These are phyloP conservation scores for Nelumbo lutea DNA, from an alignment of 164 flowering plant species.

Conservation along the genomic window DNA sequence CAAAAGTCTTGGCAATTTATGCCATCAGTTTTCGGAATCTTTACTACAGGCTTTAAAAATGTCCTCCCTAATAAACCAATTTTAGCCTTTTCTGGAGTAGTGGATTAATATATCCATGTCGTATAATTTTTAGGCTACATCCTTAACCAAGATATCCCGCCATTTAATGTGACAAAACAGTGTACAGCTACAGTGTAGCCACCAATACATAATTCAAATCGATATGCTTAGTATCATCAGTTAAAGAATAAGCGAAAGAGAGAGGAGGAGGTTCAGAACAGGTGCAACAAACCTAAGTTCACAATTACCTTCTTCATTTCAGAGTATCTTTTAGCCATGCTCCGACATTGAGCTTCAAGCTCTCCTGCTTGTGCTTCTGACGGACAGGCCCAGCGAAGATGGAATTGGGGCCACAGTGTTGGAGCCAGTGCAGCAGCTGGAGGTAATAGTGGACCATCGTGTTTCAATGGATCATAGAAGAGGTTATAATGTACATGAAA, in stretches of 20 bases:
- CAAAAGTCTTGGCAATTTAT: too few species aligned
- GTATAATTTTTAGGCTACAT: too few species aligned
- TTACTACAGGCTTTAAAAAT: too few species aligned
- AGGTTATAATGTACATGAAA: constrained; percentile 77
- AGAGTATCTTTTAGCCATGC: constrained; percentile 44
- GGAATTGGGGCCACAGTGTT: constrained; percentile 95
- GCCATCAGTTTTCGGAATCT: too few species aligned
- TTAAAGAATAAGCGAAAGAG: not conserved
- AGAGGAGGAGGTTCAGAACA: not conserved
- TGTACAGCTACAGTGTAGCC: not conserved
- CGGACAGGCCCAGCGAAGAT: constrained; percentile 96
- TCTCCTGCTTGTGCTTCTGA: constrained; percentile 78
- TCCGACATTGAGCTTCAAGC: constrained; percentile 64
- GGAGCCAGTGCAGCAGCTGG: constrained; percentile 99
- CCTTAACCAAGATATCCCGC: not conserved
- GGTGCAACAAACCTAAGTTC: not conserved
- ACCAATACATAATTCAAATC: not conserved
- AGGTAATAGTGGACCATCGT: constrained; percentile 63
- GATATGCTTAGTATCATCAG: not conserved
- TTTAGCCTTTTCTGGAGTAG: too few species aligned
- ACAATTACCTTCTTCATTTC: constrained; percentile 67
- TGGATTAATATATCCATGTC: too few species aligned
- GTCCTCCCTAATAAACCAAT: too few species aligned
- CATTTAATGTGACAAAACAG: not conserved
- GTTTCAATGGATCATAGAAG: constrained; percentile 72